Evolutionary conservation across 2,329 filamentous ascomycete genomes (phyloP).

Genomic region (Neospermospora avenae): DNA sequence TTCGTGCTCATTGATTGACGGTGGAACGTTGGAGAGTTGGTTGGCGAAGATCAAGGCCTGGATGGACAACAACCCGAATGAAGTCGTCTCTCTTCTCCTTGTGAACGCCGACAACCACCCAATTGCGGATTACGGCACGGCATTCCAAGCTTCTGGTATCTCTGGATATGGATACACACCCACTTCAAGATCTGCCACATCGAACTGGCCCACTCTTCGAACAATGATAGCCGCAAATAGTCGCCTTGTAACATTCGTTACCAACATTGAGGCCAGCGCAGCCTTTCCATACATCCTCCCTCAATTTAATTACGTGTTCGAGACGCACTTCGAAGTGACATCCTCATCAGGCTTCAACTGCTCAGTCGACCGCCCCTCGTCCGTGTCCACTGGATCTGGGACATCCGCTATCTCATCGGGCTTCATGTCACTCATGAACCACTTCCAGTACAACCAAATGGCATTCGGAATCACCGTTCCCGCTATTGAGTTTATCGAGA

Average conservation of each 20-base stretch:
- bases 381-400: slow-evolving; percentile 41
- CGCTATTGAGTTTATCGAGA: slow-evolving; percentile 55
- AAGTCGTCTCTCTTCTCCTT: slow-evolving; percentile 61
- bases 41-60: slow-evolving; percentile 57
- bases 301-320: slow-evolving; percentile 67
- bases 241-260: slow-evolving; percentile 67
- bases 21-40: slow-evolving; percentile 53
- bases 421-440: slow-evolving; percentile 72
- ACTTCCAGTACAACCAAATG: slow-evolving; percentile 66
- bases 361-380: slow-evolving; percentile 61
- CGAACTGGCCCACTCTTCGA: slow-evolving; percentile 69
- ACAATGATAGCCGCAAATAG: slow-evolving; percentile 61
- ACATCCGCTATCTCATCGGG: slow-evolving; percentile 53
- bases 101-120: slow-evolving; percentile 59
- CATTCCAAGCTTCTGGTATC: slow-evolving; percentile 50
- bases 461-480: slow-evolving; percentile 57
- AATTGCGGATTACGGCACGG: slow-evolving; percentile 49
- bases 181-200: slow-evolving; percentile 39
- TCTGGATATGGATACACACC: slow-evolving; percentile 59
- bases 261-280: slow-evolving; percentile 45
- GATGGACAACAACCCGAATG: slow-evolving; percentile 55
- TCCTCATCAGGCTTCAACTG: slow-evolving; percentile 67
- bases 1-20: slow-evolving; percentile 56
- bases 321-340: slow-evolving; percentile 66
- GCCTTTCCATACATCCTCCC: slow-evolving; percentile 56